A percentile compares a stretch with the other conserved stretches of the same genome.
These are phyloP conservation scores for Acrodontium crateriforme DNA, from an alignment of 2,329 filamentous ascomycete genomes.

Conservation along the genomic window DNA sequence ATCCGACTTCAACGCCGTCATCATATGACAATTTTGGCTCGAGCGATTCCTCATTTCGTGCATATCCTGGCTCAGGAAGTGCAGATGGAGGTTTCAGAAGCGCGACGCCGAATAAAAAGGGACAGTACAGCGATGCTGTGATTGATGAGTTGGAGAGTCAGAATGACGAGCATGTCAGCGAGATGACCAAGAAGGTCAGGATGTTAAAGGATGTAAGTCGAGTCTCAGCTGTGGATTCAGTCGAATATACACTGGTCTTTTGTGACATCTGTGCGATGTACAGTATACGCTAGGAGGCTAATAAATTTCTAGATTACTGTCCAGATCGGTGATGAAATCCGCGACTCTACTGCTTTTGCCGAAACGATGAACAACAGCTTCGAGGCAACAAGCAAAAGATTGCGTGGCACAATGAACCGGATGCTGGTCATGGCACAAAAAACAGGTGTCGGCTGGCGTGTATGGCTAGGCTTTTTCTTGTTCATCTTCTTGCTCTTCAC, in stretches of 20 bases:
- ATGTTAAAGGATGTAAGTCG: conserved; percentile 69
- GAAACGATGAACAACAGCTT: conserved; percentile 96
- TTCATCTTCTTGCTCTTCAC: conserved; percentile 71
- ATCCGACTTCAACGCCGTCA: no score
- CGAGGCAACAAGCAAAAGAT: conserved; percentile 64
- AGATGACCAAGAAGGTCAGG: conserved; percentile 81
- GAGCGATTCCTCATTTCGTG: no score
- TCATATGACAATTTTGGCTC: no score
- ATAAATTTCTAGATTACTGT: conserved; percentile 56
- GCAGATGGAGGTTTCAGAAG: conserved; percentile 21
- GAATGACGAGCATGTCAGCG: conserved; percentile 79
- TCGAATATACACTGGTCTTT: no score
- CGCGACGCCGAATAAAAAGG: conserved; percentile 44
- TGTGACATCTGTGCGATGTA: no score
- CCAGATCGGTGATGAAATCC: conserved; percentile 90
- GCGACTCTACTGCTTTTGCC: conserved; percentile 72
- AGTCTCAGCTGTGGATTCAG: no score
- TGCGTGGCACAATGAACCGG: conserved; percentile 88
- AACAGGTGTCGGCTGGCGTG: conserved; percentile 90
- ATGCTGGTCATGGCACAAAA: conserved; percentile 93
- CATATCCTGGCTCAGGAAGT: conserved; percentile 17
- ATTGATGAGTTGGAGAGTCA: conserved; percentile 90
- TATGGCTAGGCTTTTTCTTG: conserved; percentile 81
- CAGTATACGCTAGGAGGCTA: no score
- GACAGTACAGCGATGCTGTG: conserved; percentile 85